Evolutionary conservation across 2,329 filamentous ascomycete species (phyloP).

Genomic region (Aspergillus ustus): DNA sequence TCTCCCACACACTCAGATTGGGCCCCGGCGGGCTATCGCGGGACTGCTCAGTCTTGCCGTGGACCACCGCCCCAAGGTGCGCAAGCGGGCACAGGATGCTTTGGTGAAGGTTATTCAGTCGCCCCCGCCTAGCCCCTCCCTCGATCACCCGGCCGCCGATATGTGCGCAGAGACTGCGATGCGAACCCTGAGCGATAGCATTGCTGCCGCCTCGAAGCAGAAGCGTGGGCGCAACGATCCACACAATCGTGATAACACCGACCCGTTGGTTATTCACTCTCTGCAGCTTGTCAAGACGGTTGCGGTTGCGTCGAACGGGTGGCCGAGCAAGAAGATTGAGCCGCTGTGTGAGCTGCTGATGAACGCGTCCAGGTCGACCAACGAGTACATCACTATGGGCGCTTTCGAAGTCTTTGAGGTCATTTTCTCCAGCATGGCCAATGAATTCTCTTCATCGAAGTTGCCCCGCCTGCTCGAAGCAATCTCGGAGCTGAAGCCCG

Average conservation of each 20-base stretch:
- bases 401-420: conserved; percentile 97
- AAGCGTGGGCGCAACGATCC: conserved; percentile 60
- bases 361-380: conserved; percentile 84
- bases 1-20: conserved; percentile 78
- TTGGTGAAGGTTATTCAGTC: conserved; percentile 80
- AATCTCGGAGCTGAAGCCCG: conserved; percentile 87
- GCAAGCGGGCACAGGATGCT: conserved; percentile 90
- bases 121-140: conserved; percentile 85
- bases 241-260: conserved; percentile 62
- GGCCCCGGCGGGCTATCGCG: conserved; percentile 83
- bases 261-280: conserved; percentile 86
- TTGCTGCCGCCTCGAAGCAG: conserved; percentile 69
- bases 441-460: conserved; percentile 86
- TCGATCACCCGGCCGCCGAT: conserved; percentile 93
- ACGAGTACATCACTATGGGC: conserved; percentile 94
- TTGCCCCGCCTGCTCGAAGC: conserved; percentile 87
- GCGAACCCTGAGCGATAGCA: conserved; percentile 72
- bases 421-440: conserved; percentile 89
- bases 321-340: conserved; percentile 97
- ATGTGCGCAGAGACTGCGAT: conserved; percentile 94
- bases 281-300: conserved; percentile 91
- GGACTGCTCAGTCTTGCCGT: conserved; percentile 83
- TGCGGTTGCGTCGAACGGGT: conserved; percentile 83
- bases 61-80: conserved; percentile 88
- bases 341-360: conserved; percentile 86